Conservation (phyloP, 495 filamentous ascomycete species). For the Penicillium maclennaniae region DNA sequence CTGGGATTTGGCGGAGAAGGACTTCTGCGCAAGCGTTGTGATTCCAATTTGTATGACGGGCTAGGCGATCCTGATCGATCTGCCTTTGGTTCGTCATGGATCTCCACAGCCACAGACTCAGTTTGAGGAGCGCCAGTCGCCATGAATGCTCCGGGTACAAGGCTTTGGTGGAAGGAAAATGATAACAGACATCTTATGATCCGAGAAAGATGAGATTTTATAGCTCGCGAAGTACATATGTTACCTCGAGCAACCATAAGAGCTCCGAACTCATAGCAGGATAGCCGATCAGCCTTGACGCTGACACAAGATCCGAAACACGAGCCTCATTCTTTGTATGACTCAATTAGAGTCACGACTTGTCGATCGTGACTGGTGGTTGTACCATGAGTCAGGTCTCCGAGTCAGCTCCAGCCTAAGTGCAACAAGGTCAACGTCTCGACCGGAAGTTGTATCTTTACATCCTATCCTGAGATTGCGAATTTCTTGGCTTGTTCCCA, state of each 20-base stretch:
- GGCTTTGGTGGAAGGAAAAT: neutral
- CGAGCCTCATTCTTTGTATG: neutral
- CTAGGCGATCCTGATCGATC: neutral
- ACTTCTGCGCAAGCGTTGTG: neutral
- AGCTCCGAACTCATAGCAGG: neutral
- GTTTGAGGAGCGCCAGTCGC: neutral
- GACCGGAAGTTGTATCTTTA: too few species aligned
- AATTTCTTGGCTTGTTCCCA: too few species aligned
- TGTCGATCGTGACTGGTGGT: neutral
- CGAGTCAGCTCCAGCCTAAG: neutral
- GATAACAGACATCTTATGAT: neutral
- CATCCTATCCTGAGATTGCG: too few species aligned
- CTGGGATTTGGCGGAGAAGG: conserved; percentile 1
- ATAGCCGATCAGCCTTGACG: neutral
- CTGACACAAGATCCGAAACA: neutral
- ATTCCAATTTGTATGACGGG: neutral
- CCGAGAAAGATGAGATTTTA: neutral
- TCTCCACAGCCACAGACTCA: neutral
- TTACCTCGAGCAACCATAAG: neutral
- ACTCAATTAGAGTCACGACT: neutral
- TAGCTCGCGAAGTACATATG: neutral
- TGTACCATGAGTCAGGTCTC: neutral
- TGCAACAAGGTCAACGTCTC: neutral
- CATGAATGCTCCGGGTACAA: neutral
- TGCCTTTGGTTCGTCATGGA: neutral